Conservation (phyloP, 345 rosid species). For the Tarenaya hassleriana region DNA sequence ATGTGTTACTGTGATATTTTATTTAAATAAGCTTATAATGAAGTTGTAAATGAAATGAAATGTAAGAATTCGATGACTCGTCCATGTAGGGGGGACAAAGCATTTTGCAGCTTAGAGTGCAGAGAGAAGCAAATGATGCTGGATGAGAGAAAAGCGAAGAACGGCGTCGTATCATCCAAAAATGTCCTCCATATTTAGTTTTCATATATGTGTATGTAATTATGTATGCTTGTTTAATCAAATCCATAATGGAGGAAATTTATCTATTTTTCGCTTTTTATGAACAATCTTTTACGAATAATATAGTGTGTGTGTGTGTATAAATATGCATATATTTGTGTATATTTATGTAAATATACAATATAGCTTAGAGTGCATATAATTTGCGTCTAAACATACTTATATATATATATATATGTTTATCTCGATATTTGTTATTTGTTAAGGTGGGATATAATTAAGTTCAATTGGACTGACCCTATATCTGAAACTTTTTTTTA, state of each 20-base stretch:
- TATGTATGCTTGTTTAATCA: neutral
- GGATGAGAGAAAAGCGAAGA: conserved; percentile 51
- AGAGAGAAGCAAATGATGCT: conserved; percentile 65
- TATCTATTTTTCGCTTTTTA: no score
- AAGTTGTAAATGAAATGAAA: no score
- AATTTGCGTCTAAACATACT: conserved; percentile 7
- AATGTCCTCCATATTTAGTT: conserved; percentile 5
- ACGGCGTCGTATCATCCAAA: conserved; percentile 8
- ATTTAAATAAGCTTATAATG: no score
- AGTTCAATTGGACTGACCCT: conserved; percentile 21
- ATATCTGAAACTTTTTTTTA: neutral
- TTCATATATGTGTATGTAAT: neutral
- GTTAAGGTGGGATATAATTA: conserved; percentile 4
- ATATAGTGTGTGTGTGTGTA: no score
- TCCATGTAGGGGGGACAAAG: conserved; percentile 70
- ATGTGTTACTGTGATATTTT: neutral
- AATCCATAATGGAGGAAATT: no score
- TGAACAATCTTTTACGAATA: no score
- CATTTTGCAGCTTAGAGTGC: conserved; percentile 89
- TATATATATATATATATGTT: neutral
- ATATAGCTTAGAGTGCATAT: no score
- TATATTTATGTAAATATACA: no score
- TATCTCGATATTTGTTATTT: neutral
- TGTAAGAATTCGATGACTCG: no score
- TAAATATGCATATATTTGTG: no score